A percentile compares a stretch with the other conserved stretches of the same genome.
These are phyloP conservation scores for Stemphylium vesicarium DNA, from an alignment of 2,329 filamentous ascomycete species.

Conservation along the genomic window DNA sequence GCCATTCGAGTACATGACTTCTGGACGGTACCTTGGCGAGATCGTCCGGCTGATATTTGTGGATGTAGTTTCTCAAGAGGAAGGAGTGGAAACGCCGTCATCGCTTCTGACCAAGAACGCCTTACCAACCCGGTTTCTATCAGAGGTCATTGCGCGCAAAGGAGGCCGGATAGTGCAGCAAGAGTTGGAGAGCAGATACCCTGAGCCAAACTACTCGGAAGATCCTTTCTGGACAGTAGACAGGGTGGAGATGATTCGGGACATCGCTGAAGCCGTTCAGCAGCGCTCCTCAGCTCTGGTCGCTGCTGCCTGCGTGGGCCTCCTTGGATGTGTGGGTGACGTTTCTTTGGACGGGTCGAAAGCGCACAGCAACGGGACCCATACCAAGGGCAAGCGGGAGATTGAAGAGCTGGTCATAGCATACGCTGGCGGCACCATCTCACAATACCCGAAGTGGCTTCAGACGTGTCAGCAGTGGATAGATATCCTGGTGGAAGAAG, in stretches of 20 bases:
- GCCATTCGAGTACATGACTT: constrained; percentile 84
- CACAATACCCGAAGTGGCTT: constrained; percentile 78
- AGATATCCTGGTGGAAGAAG: constrained; percentile 60
- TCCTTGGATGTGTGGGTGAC: constrained; percentile 73
- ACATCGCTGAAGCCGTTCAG: constrained; percentile 73
- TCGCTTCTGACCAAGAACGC: constrained; percentile 65
- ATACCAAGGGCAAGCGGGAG: constrained; percentile 30
- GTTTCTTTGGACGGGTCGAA: constrained; percentile 52
- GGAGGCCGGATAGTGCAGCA: constrained; percentile 20
- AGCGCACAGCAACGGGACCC: constrained; percentile 25
- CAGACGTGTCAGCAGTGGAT: constrained; percentile 72
- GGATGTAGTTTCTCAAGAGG: constrained; percentile 63
- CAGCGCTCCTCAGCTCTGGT: constrained; percentile 75
- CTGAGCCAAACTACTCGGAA: constrained; percentile 51
- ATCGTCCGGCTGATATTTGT: constrained; percentile 73
- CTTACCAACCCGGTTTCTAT: constrained; percentile 75
- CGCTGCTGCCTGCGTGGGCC: constrained; percentile 73
- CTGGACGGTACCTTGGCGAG: constrained; percentile 78
- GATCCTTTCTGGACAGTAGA: constrained; percentile 65
- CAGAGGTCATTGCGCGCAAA: constrained; percentile 65
- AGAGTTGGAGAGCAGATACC: constrained; percentile 61
- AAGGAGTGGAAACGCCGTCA: constrained; percentile 58
- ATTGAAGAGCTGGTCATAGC: constrained; percentile 72
- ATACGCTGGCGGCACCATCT: constrained; percentile 80
- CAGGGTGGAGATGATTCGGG: constrained; percentile 65